Evolutionary conservation across 306 rosid species (phyloP).

Genomic region (Malus sieversii): DNA sequence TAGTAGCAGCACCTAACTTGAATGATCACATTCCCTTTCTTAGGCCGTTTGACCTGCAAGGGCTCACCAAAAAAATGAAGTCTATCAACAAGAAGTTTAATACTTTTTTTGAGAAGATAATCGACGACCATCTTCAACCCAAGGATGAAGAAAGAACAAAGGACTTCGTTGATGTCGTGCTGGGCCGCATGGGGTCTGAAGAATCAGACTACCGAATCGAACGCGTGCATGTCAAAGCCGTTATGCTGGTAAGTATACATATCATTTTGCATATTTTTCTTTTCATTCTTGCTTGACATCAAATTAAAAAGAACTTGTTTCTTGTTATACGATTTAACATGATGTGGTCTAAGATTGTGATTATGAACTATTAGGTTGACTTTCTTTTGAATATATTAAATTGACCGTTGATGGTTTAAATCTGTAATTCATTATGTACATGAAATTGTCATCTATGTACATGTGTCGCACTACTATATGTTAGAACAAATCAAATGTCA

Average conservation of each 20-base stretch:
- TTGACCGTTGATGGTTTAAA: no score
- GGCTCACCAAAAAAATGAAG: no score
- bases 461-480: background rate
- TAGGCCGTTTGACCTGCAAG: no score
- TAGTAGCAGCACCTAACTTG: no score
- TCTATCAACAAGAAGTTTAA: no score
- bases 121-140: no score
- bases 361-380: background rate
- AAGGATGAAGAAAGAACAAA: background rate
- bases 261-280: background rate
- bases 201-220: slow-evolving; percentile 14
- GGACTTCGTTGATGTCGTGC: slow-evolving; percentile 19
- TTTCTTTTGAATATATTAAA: background rate
- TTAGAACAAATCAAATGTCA: no score
- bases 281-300: background rate
- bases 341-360: background rate
- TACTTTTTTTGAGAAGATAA: no score
- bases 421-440: no score
- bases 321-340: no score
- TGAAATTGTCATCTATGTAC: no score
- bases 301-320: background rate
- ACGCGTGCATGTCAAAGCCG: slow-evolving; percentile 20
- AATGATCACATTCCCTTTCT: no score
- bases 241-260: slow-evolving; percentile 6
- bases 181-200: slow-evolving; percentile 14